Conservation (phyloP, 345 rosid genomes). For the Punica granatum region DNA sequence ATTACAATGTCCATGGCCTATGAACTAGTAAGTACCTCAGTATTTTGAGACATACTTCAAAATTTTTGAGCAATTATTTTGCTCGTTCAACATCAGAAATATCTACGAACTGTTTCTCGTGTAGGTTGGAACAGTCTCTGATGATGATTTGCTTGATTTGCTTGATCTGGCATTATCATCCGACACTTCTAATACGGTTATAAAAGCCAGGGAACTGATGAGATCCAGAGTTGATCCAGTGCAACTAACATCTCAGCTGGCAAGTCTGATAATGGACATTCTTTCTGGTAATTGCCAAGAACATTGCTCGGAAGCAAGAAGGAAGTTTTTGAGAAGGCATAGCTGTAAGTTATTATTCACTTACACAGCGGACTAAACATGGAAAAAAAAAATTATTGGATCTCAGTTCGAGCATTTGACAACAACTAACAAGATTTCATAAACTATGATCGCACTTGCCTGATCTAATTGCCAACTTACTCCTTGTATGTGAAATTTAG, state of each 20-base stretch:
- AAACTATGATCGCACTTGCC: neutral
- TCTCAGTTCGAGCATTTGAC: neutral
- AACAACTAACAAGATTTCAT: neutral
- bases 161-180: constrained; percentile 90
- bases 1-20: constrained; percentile 66
- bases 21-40: constrained; percentile 65
- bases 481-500: constrained; percentile 24
- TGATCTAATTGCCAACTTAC: neutral
- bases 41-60: constrained; percentile 2
- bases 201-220: constrained; percentile 90
- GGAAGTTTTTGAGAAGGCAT: constrained; percentile 48
- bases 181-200: constrained; percentile 87
- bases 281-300: constrained; percentile 66
- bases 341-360: constrained; percentile 36
- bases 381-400: neutral
- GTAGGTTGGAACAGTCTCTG: constrained; percentile 92
- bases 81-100: constrained; percentile 5
- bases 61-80: neutral
- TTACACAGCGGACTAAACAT: neutral
- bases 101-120: constrained; percentile 6
- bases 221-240: constrained; percentile 89
- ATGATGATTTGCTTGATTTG: constrained; percentile 85
- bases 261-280: constrained; percentile 86
- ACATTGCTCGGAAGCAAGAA: constrained; percentile 50
- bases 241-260: constrained; percentile 88